Evolutionary conservation across 2,329 filamentous ascomycete genomes (phyloP).

Genomic region (Aspergillus carbonarius): DNA sequence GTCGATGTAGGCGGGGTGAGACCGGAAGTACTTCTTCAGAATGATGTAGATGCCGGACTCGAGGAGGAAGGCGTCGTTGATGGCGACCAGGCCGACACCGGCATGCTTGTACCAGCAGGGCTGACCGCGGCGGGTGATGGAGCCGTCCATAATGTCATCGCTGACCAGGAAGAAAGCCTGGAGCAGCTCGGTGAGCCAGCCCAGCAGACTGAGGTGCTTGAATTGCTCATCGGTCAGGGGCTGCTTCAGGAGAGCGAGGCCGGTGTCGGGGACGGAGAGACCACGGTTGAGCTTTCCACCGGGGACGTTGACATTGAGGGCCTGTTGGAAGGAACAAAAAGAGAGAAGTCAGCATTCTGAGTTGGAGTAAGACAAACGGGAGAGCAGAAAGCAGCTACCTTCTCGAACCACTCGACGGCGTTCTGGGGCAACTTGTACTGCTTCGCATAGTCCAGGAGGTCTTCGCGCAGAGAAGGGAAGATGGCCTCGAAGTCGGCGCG

Average conservation of each 20-base stretch:
- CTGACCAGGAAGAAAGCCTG: slow-evolving; percentile 99
- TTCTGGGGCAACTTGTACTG: slow-evolving; percentile 79
- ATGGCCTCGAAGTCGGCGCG: slow-evolving; percentile 77
- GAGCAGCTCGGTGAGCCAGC: slow-evolving; percentile 97
- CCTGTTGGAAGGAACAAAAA: slow-evolving; percentile 51
- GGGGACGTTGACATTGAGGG: slow-evolving; percentile 78
- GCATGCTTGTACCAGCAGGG: slow-evolving; percentile 96
- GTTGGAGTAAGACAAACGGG: background rate
- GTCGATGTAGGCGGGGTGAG: slow-evolving; percentile 83
- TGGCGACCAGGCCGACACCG: slow-evolving; percentile 89
- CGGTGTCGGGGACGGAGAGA: slow-evolving; percentile 94
- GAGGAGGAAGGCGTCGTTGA: slow-evolving; percentile 98
- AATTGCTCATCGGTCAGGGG: slow-evolving; percentile 78
- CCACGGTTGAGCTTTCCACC: slow-evolving; percentile 99
- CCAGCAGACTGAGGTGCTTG: slow-evolving; percentile 81
- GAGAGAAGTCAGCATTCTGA: background rate
- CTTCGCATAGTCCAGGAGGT: slow-evolving; percentile 74
- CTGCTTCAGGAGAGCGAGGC: slow-evolving; percentile 71
- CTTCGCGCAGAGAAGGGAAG: slow-evolving; percentile 81
- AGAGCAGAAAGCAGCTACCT: slow-evolving; percentile 52
- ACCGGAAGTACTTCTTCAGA: slow-evolving; percentile 89
- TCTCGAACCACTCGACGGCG: slow-evolving; percentile 82
- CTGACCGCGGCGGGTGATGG: slow-evolving; percentile 88
- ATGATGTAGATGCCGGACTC: slow-evolving; percentile 87
- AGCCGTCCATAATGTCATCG: slow-evolving; percentile 97